These are phyloP conservation scores for Strigomonas oncopelti DNA, from an alignment of 208 protist species.

Conservation along the genomic window DNA sequence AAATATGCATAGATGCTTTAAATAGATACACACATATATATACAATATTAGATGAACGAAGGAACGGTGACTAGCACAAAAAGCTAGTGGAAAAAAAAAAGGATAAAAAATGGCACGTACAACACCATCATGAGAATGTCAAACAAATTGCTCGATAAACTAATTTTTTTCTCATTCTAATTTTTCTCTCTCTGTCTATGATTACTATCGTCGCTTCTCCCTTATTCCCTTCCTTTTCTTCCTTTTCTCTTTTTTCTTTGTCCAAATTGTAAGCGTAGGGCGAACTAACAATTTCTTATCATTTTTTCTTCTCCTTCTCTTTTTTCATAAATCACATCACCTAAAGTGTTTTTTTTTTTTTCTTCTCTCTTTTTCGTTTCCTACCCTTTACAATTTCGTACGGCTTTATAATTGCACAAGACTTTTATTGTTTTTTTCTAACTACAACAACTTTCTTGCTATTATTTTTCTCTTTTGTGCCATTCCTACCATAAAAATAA, in stretches of 20 bases:
- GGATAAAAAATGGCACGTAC: neutral
- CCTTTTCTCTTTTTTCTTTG: neutral
- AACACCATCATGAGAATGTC: too few relatives aligned
- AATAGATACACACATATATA: too few relatives aligned
- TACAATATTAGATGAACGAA: too few relatives aligned
- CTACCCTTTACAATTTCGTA: too few relatives aligned
- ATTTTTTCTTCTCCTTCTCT: conserved; percentile 17
- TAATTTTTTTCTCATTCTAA: neutral
- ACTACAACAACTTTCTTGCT: neutral
- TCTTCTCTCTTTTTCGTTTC: conserved; percentile 9
- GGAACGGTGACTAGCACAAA: too few relatives aligned
- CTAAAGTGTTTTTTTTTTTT: neutral
- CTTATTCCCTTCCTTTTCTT: conserved; percentile 16
- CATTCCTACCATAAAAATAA: neutral
- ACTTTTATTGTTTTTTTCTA: conserved; percentile 13
- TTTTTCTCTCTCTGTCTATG: too few relatives aligned
- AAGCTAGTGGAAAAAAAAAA: too few relatives aligned
- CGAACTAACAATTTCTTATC: conserved; percentile 1
- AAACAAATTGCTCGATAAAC: too few relatives aligned
- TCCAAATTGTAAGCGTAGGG: neutral
- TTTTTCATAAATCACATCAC: conserved; percentile 2
- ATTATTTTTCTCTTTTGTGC: conserved; percentile 4
- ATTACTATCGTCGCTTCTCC: too few relatives aligned
- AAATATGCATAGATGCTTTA: neutral
- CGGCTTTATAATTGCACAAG: too few relatives aligned